These are phyloP conservation scores for Phytophthora fragariaefolia DNA, from an alignment of 352 stramenopile species.

Conservation along the genomic window DNA sequence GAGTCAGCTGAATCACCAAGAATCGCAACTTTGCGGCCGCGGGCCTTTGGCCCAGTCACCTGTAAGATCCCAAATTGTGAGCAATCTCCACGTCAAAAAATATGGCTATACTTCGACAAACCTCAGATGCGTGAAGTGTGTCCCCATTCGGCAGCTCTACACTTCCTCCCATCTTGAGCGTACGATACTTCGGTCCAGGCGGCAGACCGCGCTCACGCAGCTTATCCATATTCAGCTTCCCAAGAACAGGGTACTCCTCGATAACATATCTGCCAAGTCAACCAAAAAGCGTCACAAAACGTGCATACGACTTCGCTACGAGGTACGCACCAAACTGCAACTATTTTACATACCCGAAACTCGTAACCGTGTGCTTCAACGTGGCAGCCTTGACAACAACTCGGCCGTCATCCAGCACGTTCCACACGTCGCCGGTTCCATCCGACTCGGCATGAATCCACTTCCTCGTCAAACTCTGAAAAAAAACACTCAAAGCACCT, in stretches of 20 bases:
- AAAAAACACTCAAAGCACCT: not conserved
- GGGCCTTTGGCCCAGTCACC: constrained; percentile 63
- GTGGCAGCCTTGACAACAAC: constrained; percentile 65
- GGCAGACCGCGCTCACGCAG: constrained; percentile 84
- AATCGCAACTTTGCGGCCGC: constrained; percentile 79
- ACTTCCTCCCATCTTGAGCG: constrained; percentile 89
- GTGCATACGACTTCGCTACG: not conserved
- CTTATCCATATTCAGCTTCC: constrained; percentile 88
- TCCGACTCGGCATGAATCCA: constrained; percentile 65
- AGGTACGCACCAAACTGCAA: constrained; percentile 1
- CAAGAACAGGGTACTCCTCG: constrained; percentile 73
- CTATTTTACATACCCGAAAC: constrained; percentile 67
- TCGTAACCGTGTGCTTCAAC: constrained; percentile 82
- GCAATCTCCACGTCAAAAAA: not conserved
- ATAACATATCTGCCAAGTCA: constrained; percentile 67
- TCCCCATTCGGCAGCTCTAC: constrained; percentile 85
- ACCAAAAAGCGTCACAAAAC: no score
- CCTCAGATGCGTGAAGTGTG: constrained; percentile 80
- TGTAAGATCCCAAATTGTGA: constrained; percentile 24
- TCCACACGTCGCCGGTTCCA: constrained; percentile 69
- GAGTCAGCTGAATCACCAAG: constrained; percentile 81
- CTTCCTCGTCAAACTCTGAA: constrained; percentile 55
- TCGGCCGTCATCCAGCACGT: constrained; percentile 74
- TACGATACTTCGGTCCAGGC: constrained; percentile 88
- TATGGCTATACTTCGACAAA: constrained; percentile 27